Percentiles rank a stretch among this genome's conserved stretches.
Evolutionary conservation across 148 eudicot genomes (phyloP).

Genomic region (Cornus kousa): DNA sequence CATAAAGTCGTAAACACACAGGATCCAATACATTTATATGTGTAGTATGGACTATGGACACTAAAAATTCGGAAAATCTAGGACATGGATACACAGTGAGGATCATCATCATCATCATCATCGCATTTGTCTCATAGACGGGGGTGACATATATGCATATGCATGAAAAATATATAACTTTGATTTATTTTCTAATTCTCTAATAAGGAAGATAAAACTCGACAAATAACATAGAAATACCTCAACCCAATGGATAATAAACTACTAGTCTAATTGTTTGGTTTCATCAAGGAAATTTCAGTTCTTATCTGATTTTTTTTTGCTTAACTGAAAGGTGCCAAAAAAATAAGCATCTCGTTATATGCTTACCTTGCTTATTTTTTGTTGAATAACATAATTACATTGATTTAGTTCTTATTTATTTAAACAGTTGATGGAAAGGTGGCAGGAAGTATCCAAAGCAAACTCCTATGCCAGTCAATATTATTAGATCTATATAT

Average conservation of each 20-base stretch:
- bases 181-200: no score
- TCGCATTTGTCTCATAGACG: no score
- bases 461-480: constrained; percentile 79
- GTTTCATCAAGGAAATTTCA: not conserved
- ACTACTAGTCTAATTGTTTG: not conserved
- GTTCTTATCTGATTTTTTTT: no score
- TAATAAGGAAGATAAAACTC: not conserved
- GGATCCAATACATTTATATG: no score
- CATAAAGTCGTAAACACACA: no score
- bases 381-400: no score
- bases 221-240: not conserved
- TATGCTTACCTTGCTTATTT: not conserved
- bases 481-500: constrained; percentile 76
- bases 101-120: no score
- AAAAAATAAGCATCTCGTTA: not conserved
- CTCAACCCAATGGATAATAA: not conserved
- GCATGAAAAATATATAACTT: no score
- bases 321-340: not conserved
- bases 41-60: no score
- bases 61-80: no score
- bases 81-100: no score
- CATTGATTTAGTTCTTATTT: not conserved
- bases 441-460: constrained; percentile 76
- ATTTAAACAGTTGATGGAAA: constrained; percentile 71
- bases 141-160: no score